Evolutionary conservation across 2,329 filamentous ascomycete species (phyloP).

Genomic region (Fusarium praegraminearum): DNA sequence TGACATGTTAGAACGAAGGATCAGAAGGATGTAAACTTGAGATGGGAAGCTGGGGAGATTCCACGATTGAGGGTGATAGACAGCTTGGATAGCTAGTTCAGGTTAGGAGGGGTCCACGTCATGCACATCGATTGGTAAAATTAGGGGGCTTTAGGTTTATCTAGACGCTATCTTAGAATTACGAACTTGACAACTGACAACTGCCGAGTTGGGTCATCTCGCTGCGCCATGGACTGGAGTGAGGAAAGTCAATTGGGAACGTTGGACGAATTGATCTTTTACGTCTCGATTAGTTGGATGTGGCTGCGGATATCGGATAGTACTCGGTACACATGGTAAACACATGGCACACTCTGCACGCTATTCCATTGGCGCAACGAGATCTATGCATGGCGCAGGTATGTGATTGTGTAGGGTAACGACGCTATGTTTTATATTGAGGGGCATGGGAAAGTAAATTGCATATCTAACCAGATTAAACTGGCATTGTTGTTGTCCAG

Average conservation of each 20-base stretch:
- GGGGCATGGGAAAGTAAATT: accelerated
- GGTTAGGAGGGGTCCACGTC: neutral
- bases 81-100: neutral
- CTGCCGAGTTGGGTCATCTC: neutral
- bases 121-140: neutral
- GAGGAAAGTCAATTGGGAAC: neutral
- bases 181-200: neutral
- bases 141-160: constrained; percentile 13
- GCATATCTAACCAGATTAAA: neutral
- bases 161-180: constrained; percentile 15
- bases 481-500: too few species aligned
- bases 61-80: neutral
- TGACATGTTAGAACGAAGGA: neutral
- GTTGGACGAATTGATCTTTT: neutral
- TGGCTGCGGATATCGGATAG: neutral
- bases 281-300: accelerated
- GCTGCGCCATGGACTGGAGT: too few species aligned
- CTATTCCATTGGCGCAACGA: neutral
- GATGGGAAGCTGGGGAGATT: neutral
- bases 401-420: neutral
- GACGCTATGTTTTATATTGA: neutral
- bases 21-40: neutral
- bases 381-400: neutral
- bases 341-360: neutral
- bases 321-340: neutral